These are phyloP conservation scores for Populus hybrid DNA, from an alignment of 441 rosid species.

Conservation along the genomic window DNA sequence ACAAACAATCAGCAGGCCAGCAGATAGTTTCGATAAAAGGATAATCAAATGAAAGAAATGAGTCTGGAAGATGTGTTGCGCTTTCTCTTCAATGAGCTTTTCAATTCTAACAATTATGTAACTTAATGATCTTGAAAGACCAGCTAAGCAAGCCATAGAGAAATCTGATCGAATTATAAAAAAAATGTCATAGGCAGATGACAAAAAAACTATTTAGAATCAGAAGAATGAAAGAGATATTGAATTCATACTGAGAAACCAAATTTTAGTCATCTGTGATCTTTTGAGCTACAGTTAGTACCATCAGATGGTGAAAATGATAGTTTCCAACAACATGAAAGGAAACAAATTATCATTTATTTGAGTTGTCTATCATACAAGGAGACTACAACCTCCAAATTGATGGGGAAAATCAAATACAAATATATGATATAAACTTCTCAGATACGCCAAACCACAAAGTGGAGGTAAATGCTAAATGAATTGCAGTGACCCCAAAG, in stretches of 20 bases:
- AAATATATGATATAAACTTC: not conserved
- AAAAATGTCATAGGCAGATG: not conserved
- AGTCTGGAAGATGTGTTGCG: not conserved
- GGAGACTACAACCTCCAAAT: not conserved
- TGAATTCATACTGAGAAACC: not conserved
- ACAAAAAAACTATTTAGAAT: not conserved
- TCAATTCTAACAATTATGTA: not conserved
- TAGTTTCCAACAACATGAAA: not conserved
- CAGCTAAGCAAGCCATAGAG: not conserved
- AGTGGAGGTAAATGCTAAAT: not conserved
- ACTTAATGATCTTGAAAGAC: not conserved
- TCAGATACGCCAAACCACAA: not conserved
- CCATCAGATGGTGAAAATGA: not conserved
- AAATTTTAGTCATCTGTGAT: not conserved
- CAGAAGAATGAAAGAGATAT: not conserved
- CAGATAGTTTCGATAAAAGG: constrained; percentile 14
- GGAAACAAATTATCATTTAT: not conserved
- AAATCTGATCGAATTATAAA: not conserved
- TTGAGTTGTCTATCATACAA: not conserved
- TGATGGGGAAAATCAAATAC: not conserved
- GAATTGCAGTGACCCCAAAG: too few relatives aligned
- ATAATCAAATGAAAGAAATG: constrained; percentile 19
- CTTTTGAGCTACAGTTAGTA: not conserved
- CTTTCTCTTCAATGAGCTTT: not conserved
- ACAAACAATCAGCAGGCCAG: constrained; percentile 30